A percentile compares a stretch with the other conserved stretches of the same genome.
Evolutionary conservation across 2,329 filamentous ascomycete species (phyloP).

Genomic region (Ophiostoma pallidulum): DNA sequence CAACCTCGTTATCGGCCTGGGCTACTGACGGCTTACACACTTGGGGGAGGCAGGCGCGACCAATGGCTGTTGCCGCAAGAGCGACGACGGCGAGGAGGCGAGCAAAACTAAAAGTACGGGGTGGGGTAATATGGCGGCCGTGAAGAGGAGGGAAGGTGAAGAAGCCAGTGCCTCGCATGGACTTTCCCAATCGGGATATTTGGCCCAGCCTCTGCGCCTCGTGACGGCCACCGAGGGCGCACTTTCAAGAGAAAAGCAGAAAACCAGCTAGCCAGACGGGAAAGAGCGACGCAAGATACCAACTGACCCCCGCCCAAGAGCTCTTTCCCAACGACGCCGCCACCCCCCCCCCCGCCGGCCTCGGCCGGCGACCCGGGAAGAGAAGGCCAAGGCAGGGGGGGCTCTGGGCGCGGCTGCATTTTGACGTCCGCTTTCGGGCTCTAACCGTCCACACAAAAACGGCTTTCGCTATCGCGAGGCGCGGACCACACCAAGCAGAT

Average conservation of each 20-base stretch:
- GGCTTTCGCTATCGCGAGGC: neutral
- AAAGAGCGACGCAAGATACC: no score
- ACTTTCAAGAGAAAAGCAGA: no score
- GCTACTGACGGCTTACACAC: constrained; percentile 2
- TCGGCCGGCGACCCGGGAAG: neutral
- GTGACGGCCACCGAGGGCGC: no score
- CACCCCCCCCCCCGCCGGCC: neutral
- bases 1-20: constrained; percentile 8
- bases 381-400: neutral
- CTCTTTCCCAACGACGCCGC: no score
- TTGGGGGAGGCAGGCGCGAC: neutral
- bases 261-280: no score
- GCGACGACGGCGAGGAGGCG: constrained; percentile 4
- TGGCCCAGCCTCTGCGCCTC: no score
- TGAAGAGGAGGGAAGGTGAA: neutral
- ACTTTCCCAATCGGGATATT: constrained; percentile 6
- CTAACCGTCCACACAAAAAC: neutral
- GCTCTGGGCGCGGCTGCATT: no score
- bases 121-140: neutral
- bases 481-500: constrained; percentile 1
- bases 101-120: neutral
- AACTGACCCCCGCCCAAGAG: no score
- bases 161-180: neutral
- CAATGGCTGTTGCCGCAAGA: neutral
- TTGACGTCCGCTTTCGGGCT: neutral